Evolutionary conservation across 2,329 filamentous ascomycete genomes (phyloP).

Genomic region (Aspergillus glaucus): DNA sequence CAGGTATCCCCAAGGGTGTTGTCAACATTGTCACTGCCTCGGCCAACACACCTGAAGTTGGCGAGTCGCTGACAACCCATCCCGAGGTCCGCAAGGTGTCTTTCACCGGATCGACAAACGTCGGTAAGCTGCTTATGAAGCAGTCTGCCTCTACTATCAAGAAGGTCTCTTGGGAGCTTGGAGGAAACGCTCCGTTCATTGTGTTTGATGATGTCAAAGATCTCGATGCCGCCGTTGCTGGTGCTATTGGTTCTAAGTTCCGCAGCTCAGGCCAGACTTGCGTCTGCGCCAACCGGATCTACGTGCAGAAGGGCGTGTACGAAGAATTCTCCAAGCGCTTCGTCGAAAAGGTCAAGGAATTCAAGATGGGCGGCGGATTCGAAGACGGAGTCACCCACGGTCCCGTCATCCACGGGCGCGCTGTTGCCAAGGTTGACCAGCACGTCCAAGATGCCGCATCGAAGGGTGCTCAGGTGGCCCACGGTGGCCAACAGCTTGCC

Average conservation of each 20-base stretch:
- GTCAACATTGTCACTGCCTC: slow-evolving; percentile 81
- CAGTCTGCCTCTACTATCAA: slow-evolving; percentile 79
- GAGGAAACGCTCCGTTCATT: slow-evolving; percentile 92
- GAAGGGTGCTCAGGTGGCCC: slow-evolving; percentile 69
- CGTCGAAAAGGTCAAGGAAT: slow-evolving; percentile 45
- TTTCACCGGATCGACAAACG: slow-evolving; percentile 72
- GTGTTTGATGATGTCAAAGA: slow-evolving; percentile 89
- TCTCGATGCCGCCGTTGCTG: slow-evolving; percentile 73
- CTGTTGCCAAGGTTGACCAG: slow-evolving; percentile 68
- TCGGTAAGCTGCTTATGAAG: slow-evolving; percentile 76
- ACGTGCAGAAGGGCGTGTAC: slow-evolving; percentile 48
- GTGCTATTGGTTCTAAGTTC: slow-evolving; percentile 84
- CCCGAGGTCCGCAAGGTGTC: slow-evolving; percentile 80
- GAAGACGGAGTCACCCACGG: slow-evolving; percentile 43
- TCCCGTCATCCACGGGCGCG: slow-evolving; percentile 66
- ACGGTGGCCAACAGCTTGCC: slow-evolving; percentile 67
- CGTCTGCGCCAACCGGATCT: slow-evolving; percentile 64
- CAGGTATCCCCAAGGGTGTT: slow-evolving; percentile 83
- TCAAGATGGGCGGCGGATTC: slow-evolving; percentile 44
- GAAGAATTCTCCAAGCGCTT: slow-evolving; percentile 52
- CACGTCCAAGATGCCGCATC: slow-evolving; percentile 73
- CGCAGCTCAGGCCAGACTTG: slow-evolving; percentile 93
- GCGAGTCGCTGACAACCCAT: slow-evolving; percentile 68
- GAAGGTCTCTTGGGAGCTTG: slow-evolving; percentile 82
- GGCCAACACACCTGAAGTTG: slow-evolving; percentile 73